These are phyloP conservation scores for Endocalyx cinctus DNA, from an alignment of 2,329 filamentous ascomycete species.

Conservation along the genomic window DNA sequence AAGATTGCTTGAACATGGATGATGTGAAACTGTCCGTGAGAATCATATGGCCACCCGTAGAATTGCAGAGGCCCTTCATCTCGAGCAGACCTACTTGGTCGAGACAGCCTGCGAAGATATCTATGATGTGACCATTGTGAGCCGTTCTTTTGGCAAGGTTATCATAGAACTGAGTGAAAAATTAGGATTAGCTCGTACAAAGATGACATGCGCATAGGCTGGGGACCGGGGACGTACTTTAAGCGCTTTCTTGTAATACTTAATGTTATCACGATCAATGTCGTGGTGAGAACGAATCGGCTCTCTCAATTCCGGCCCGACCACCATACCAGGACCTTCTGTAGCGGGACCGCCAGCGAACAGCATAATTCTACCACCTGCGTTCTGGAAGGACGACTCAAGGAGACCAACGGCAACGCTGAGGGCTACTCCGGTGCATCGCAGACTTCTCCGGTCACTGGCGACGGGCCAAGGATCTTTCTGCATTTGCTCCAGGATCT, in stretches of 20 bases:
- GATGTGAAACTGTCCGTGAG: slow-evolving; percentile 97
- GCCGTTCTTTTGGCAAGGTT: slow-evolving; percentile 87
- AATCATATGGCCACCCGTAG: slow-evolving; percentile 96
- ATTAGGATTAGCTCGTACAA: too few species aligned
- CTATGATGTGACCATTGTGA: slow-evolving; percentile 95
- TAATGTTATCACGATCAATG: slow-evolving; percentile 97
- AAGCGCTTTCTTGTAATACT: slow-evolving; percentile 98
- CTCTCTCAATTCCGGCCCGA: slow-evolving; percentile 90
- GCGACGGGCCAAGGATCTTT: slow-evolving; percentile 97
- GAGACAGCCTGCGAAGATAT: slow-evolving; percentile 95
- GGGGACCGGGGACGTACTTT: slow-evolving; percentile 59
- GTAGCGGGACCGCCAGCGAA: slow-evolving; percentile 94
- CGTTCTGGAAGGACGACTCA: slow-evolving; percentile 93
- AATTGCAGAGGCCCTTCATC: slow-evolving; percentile 97
- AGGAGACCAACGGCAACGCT: slow-evolving; percentile 90
- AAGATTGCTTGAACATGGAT: slow-evolving; percentile 99
- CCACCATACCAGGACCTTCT: slow-evolving; percentile 94
- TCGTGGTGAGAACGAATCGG: slow-evolving; percentile 98
- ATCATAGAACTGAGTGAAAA: slow-evolving; percentile 86
- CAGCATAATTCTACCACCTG: slow-evolving; percentile 92
- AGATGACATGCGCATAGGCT: too few species aligned
- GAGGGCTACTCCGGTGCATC: slow-evolving; percentile 93
- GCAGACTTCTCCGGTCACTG: slow-evolving; percentile 82
- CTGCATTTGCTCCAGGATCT: slow-evolving; percentile 89
- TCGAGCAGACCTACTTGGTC: slow-evolving; percentile 96